phyloP scores from a whole-genome alignment of 768 basidiomycete species.

The Antrodiella citrinella region DNA sequence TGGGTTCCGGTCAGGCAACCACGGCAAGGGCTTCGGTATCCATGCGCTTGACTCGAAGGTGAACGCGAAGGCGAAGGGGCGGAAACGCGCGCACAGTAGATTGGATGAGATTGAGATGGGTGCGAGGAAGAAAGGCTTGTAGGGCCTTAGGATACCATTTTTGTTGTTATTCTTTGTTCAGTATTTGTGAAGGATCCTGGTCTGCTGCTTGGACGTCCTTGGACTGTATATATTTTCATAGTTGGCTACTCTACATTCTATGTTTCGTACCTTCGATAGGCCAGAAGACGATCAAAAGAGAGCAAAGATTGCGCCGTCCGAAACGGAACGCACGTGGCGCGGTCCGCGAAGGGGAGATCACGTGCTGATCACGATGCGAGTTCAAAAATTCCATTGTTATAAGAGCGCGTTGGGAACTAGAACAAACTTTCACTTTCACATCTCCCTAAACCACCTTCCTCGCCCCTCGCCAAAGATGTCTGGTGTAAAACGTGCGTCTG shows the following conservation, averaged over 20 bases:
- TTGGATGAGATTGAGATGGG: slow-evolving; percentile 78
- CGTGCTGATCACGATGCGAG: neutral
- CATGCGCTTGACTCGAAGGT: slow-evolving; percentile 28
- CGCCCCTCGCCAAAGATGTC: slow-evolving; percentile 11
- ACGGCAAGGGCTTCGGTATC: slow-evolving; percentile 64
- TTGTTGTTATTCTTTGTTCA: neutral
- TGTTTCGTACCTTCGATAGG: neutral
- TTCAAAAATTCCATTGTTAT: neutral
- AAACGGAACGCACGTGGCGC: neutral
- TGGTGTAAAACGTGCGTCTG: slow-evolving; percentile 62
- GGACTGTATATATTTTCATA: neutral
- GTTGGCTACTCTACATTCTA: neutral
- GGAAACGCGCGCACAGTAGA: slow-evolving; percentile 24
- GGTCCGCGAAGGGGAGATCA: neutral
- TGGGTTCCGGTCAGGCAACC: slow-evolving; percentile 68
- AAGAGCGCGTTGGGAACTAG: neutral
- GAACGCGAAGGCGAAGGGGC: slow-evolving; percentile 28
- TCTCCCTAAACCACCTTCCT: slow-evolving; percentile 2
- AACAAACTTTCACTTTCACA: slow-evolving; percentile 2
- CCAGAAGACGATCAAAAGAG: neutral
- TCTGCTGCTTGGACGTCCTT: neutral
- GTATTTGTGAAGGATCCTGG: neutral
- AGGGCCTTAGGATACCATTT: neutral
- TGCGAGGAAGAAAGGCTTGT: slow-evolving; percentile 50
- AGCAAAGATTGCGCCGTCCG: neutral